Percentiles rank a stretch among this genome's conserved stretches.
These are phyloP conservation scores for Xanthoconium stramineum DNA, from an alignment of 768 basidiomycete genomes.

Conservation along the genomic window DNA sequence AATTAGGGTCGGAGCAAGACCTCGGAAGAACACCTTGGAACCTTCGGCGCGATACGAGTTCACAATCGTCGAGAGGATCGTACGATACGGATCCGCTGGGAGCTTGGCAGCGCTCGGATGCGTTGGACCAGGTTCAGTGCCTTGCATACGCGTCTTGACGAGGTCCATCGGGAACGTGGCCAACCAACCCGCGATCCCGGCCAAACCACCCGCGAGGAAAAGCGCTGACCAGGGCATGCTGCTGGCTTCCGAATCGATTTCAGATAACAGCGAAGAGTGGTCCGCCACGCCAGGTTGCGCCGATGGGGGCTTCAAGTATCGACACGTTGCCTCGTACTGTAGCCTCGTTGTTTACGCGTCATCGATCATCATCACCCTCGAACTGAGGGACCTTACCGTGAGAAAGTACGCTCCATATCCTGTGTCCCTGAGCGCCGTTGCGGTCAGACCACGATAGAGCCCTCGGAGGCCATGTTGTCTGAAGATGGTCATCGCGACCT, in stretches of 20 bases:
- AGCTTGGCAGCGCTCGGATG: neutral
- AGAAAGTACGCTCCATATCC: constrained; percentile 88
- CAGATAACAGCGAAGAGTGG: constrained; percentile 38
- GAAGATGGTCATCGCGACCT: constrained; percentile 57
- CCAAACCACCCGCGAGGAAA: constrained; percentile 70
- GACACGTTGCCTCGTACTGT: constrained; percentile 64
- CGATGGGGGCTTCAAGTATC: constrained; percentile 38
- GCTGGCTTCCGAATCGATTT: constrained; percentile 37
- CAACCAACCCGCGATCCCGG: constrained; percentile 76
- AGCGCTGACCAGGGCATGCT: constrained; percentile 52
- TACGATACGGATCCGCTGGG: constrained; percentile 52
- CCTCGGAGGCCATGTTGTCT: constrained; percentile 56
- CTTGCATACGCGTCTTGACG: constrained; percentile 87
- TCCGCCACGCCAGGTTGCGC: constrained; percentile 10
- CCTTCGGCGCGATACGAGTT: constrained; percentile 67
- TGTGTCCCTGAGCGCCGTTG: constrained; percentile 72
- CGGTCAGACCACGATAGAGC: constrained; percentile 72
- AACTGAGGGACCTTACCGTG: constrained; percentile 45
- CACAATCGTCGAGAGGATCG: constrained; percentile 53
- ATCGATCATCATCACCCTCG: neutral
- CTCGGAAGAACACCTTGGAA: constrained; percentile 65
- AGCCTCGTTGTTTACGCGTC: constrained; percentile 7
- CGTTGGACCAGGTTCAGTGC: constrained; percentile 22
- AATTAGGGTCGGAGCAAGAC: constrained; percentile 76
- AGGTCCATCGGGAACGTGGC: constrained; percentile 87